A percentile compares a stretch with the other conserved stretches of the same genome.
Evolutionary conservation across 495 filamentous ascomycete species (phyloP).

Genomic region (Neurospora pannonica): DNA sequence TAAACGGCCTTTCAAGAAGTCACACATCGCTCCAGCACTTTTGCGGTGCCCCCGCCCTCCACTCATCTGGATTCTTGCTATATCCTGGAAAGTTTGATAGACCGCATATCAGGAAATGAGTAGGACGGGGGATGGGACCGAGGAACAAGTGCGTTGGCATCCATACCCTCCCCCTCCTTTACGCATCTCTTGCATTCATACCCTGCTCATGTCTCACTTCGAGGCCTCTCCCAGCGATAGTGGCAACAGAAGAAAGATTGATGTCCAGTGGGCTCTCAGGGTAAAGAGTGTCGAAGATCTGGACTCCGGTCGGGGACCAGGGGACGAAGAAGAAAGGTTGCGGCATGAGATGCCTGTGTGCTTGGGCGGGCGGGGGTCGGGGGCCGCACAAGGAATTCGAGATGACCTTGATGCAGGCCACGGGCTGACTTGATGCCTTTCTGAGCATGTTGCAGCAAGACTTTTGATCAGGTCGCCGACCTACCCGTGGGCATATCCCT

Average conservation of each 20-base stretch:
- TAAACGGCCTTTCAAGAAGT: not conserved
- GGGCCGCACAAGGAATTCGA: not conserved
- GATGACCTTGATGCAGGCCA: slow-evolving; percentile 2
- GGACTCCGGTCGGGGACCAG: not conserved
- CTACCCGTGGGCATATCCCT: not conserved
- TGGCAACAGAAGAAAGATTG: slow-evolving; percentile 5
- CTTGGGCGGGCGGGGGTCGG: not conserved
- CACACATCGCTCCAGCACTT: not conserved
- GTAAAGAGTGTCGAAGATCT: not conserved
- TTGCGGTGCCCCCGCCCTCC: not conserved
- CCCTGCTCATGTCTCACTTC: slow-evolving; percentile 12
- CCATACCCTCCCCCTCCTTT: not conserved
- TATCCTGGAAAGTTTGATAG: not conserved
- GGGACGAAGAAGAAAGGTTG: not conserved
- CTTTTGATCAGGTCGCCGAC: not conserved
- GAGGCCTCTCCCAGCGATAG: slow-evolving; percentile 4
- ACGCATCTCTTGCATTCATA: slow-evolving; percentile 4
- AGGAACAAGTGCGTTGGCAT: not conserved
- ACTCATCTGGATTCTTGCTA: not conserved
- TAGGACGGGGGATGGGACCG: not conserved
- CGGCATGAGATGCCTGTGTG: not conserved
- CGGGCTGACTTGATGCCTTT: not conserved
- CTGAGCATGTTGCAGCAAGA: not conserved
- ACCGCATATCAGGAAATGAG: not conserved
- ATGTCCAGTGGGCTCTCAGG: not conserved